These are phyloP conservation scores for Aspergillus saccharolyticus DNA, from an alignment of 495 filamentous ascomycete genomes.

Conservation along the genomic window DNA sequence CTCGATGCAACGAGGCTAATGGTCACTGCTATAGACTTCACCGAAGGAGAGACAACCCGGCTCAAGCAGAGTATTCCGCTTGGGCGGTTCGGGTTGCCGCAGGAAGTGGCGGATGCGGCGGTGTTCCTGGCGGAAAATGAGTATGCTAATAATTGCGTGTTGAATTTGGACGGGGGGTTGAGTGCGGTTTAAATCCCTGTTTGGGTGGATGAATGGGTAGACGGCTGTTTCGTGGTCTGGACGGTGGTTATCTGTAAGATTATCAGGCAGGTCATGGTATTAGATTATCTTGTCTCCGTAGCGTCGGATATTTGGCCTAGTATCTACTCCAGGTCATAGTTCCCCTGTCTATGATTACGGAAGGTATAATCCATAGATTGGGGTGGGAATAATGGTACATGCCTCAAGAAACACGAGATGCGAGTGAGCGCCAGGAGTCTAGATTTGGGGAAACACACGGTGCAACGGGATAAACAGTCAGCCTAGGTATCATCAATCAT, in stretches of 20 bases:
- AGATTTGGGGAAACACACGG: neutral
- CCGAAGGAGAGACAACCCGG: constrained; percentile 23
- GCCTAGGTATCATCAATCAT: constrained; percentile 37
- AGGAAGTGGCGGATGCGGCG: constrained; percentile 77
- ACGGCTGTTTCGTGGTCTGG: neutral
- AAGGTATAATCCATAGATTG: too few relatives aligned
- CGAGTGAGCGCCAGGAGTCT: neutral
- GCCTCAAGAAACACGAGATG: neutral
- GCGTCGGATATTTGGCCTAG: too few relatives aligned
- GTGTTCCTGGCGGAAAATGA: constrained; percentile 70
- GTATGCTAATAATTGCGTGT: constrained; percentile 78
- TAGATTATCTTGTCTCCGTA: too few relatives aligned
- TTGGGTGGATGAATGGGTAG: neutral
- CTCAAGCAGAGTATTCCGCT: constrained; percentile 54
- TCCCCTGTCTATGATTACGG: too few relatives aligned
- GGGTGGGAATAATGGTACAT: neutral
- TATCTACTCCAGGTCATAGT: too few relatives aligned
- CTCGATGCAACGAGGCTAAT: neutral
- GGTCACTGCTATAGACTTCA: constrained; percentile 28
- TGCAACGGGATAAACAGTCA: neutral
- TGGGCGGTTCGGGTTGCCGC: constrained; percentile 59
- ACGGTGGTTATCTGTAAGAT: too few relatives aligned
- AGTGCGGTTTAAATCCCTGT: constrained; percentile 50
- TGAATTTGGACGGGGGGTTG: constrained; percentile 81
- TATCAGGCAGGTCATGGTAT: too few relatives aligned